Evolutionary conservation across 495 filamentous ascomycete genomes (phyloP).

Genomic region (Cenococcum geophilum): DNA sequence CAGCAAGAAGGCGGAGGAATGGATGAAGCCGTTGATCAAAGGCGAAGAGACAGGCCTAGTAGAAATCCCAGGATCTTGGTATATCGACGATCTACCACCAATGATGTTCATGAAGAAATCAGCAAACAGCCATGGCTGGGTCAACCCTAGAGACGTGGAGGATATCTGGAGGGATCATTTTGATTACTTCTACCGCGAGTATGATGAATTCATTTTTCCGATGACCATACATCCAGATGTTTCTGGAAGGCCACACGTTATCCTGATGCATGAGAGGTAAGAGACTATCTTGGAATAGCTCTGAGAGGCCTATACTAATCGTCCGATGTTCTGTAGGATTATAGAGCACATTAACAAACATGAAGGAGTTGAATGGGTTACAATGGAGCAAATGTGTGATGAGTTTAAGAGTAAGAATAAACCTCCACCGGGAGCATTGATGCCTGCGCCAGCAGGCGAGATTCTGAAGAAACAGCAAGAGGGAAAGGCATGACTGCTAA

Average conservation of each 20-base stretch:
- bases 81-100: constrained; percentile 51
- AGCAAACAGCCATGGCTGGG: constrained; percentile 52
- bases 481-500: background rate
- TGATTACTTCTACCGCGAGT: constrained; percentile 55
- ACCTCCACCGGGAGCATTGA: constrained; percentile 57
- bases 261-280: constrained; percentile 52
- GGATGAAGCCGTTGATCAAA: constrained; percentile 51
- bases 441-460: constrained; percentile 56
- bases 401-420: constrained; percentile 60
- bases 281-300: background rate
- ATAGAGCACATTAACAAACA: constrained; percentile 49
- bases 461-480: constrained; percentile 46
- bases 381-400: constrained; percentile 51
- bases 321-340: constrained; percentile 29
- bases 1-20: constrained; percentile 45
- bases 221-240: constrained; percentile 58
- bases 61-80: constrained; percentile 54
- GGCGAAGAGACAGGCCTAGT: constrained; percentile 47
- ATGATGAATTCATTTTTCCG: constrained; percentile 57
- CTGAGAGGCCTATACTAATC: background rate
- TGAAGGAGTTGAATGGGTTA: constrained; percentile 51
- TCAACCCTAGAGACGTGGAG: constrained; percentile 51
- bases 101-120: constrained; percentile 54
- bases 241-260: constrained; percentile 51
- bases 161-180: constrained; percentile 56